Conservation (phyloP, 1,284 basidiomycete genomes). For the Pseudozyma sp. region DNA sequence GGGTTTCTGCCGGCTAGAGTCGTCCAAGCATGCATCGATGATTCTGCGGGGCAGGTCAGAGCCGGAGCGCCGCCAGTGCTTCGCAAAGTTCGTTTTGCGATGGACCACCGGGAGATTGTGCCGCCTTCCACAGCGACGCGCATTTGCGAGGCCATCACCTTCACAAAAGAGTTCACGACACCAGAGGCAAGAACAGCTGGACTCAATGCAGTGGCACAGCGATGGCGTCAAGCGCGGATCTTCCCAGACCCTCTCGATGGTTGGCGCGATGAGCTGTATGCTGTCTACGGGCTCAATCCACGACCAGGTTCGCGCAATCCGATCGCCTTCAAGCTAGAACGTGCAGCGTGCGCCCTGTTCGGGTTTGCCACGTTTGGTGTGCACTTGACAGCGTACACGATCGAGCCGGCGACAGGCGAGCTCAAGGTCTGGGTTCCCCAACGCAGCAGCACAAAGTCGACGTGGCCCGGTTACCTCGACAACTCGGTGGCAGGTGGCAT, state of each 20-base stretch:
- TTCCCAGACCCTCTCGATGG: conserved; percentile 68
- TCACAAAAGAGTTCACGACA: conserved; percentile 19
- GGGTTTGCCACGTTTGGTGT: conserved; percentile 89
- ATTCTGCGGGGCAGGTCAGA: conserved; percentile 20
- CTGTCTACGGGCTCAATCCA: conserved; percentile 53
- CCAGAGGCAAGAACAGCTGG: conserved; percentile 37
- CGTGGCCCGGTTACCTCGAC: conserved; percentile 71
- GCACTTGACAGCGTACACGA: conserved; percentile 76
- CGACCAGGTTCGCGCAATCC: conserved; percentile 21
- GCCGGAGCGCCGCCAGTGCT: conserved; percentile 19
- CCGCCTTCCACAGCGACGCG: conserved; percentile 21
- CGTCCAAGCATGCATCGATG: conserved; percentile 43
- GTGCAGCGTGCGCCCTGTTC: conserved; percentile 86
- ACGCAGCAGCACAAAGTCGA: conserved; percentile 85
- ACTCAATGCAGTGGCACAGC: conserved; percentile 41
- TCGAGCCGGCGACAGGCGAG: conserved; percentile 32
- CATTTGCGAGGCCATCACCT: conserved; percentile 36
- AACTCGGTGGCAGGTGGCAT: conserved; percentile 73
- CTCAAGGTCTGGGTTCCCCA: conserved; percentile 85
- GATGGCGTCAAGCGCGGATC: conserved; percentile 43
- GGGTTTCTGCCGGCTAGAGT: conserved; percentile 56
- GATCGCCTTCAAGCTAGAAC: conserved; percentile 86
- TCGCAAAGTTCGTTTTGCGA: conserved; percentile 28
- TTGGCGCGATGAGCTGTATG: conserved; percentile 64
- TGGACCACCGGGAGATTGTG: conserved; percentile 36